phyloP scores from a whole-genome alignment of 1,284 basidiomycete genomes.

The Lentinula novae-zelandiae region DNA sequence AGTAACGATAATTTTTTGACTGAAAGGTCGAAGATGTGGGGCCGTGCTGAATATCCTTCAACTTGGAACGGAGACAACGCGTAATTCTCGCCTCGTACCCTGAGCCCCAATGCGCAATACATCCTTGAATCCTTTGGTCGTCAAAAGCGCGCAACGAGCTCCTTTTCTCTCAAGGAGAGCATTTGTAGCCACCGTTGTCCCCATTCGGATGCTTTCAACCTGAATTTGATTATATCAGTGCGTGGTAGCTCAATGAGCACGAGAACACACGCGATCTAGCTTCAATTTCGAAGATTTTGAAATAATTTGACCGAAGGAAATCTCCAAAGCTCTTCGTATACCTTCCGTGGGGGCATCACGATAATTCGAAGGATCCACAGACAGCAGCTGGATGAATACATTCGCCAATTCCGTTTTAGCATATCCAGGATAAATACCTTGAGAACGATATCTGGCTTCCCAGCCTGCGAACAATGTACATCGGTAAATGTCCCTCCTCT shows the following conservation, averaged over 20 bases:
- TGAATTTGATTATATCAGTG: not conserved
- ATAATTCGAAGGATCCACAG: constrained; percentile 8
- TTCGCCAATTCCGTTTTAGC: not conserved
- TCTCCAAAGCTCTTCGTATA: constrained; percentile 7
- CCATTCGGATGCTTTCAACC: constrained; percentile 9
- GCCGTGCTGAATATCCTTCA: not conserved
- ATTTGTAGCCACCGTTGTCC: constrained; percentile 28
- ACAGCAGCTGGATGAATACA: not conserved
- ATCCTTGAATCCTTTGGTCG: constrained; percentile 29
- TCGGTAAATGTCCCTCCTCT: constrained; percentile 10
- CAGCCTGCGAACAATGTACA: not conserved
- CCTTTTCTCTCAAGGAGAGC: constrained; percentile 28
- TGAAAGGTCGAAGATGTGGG: constrained; percentile 6
- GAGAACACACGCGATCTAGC: not conserved
- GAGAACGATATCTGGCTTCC: not conserved
- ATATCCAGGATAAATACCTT: not conserved
- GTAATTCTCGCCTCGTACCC: not conserved
- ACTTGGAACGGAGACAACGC: not conserved
- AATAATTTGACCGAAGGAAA: not conserved
- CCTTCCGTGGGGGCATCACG: constrained; percentile 10
- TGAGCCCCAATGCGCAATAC: constrained; percentile 16
- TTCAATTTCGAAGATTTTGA: not conserved
- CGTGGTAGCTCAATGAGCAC: not conserved
- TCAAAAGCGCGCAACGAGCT: constrained; percentile 26
- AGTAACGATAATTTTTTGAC: constrained; percentile 3